Evolutionary conservation across 2,329 filamentous ascomycete species (phyloP), one percentile per base, ranked within the genome.

Genomic region (Penicillium sp.): DNA sequence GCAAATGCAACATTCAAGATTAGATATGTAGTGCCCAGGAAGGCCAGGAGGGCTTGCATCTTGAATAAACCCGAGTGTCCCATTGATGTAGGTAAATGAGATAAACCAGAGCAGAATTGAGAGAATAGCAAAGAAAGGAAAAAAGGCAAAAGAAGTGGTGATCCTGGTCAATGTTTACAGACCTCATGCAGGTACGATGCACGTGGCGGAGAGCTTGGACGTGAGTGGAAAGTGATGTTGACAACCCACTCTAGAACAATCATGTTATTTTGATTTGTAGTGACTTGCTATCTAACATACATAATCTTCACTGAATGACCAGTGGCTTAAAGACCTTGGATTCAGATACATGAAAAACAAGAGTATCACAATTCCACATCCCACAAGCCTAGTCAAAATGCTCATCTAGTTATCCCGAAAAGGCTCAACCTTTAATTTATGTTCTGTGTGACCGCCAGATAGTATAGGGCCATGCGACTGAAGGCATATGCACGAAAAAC

Each of bases 401-500:
- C 61, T 65, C 7, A 61, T 68, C 17, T 43, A 47, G n/a, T 62
- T 63, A 5, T 61, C 63, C 1, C 31, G 62, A 5, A 13, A 66
- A 50, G 55, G 57, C 8, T 62, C 68, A 6, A 65, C 74, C 23
- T 83, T 83, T 61, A 75, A 83, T 33, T 42, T 68, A 75, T 36
- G 83, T 86, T 59, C 77, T 86, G 36, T 75, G 75, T 43, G 76
- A 85, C 62, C 77, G 79, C 3, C 82, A 85, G 60, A 73, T 85
- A 1, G 75, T 86, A 53, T 86, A 86, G 67, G 82, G 86, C 61
- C 85, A 85, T 61, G 75, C 79, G 41, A 82, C 80, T 0, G 69
- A 79, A 52, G 78, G 82, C 54, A 61, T 60, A 2, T 43, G 15
- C 55, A 78, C 1, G 81, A 21, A 15, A 47, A 31, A 9, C 6